Base-by-base conservation (phyloP, 495 filamentous ascomycete species). In the Tuber borchii region DNA sequence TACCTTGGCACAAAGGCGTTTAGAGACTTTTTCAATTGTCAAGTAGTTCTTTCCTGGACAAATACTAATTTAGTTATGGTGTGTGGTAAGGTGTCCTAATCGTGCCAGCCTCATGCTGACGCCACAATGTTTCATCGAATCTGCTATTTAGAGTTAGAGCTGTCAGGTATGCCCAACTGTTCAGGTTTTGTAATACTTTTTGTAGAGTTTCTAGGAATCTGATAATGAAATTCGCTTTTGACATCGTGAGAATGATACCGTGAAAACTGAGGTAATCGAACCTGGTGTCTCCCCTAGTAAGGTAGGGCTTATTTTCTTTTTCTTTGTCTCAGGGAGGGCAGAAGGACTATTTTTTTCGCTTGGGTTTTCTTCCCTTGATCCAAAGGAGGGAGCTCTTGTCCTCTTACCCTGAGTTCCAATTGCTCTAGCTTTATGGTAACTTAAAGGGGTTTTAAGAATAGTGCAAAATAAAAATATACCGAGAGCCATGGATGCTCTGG, bases 401-500 rank as follows among this genome's bases (percentile, higher is more conserved):
- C 10, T 3, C 51, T 26, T 31, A 61, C 6, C 20, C 8, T n/a
- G 9, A 12, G 8, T 1, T 12, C 48, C 9, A n/a, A 26, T n/a
- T 56, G 0, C 12, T 5, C n/a, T 9, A 14, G 51, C 5, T 61
- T 14, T 34, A 61, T 5, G 2, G 2, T 34, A 34, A 5, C 26
- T 17, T 31, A 19, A 65, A 65, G 16, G 2, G 6, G 26, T 17
- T 65, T 19, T 34, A 4, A 65, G 16, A 26, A 34, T 34, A 3
- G 14, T n/a, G 12, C n/a, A 61, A n/a, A 61, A 61, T 61, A 61
- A 20, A 20, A 26, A 31, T n/a, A 14, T 5, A 5, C n/a, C 1
- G 10, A 9, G 2, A 10, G 9, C 0, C n/a, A 14, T 61, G 2
- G 51, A 14, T 34, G 73, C 76, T 78, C 76, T 75, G 61, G 76